Evolutionary conservation across 768 basidiomycete genomes (phyloP).

Genomic region (Baorangia bicolor): DNA sequence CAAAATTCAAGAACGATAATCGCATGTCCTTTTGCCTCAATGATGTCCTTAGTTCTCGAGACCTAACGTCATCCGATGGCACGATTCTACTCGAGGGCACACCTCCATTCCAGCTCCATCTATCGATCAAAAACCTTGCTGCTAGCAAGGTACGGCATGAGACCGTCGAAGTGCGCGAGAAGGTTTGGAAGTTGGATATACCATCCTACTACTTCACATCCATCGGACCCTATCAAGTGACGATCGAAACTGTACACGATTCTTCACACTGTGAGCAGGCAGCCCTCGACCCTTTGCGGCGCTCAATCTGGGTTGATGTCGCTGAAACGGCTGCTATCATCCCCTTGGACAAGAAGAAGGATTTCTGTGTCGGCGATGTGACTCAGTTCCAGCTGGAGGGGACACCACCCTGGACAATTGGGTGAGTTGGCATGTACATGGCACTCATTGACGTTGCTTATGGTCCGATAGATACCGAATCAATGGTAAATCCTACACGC

Average conservation of each 20-base stretch:
- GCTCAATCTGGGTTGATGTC: constrained; percentile 85
- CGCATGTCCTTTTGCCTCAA: constrained; percentile 74
- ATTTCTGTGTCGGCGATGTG: constrained; percentile 89
- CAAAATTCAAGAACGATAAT: constrained; percentile 66
- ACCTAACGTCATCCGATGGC: constrained; percentile 48
- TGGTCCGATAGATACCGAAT: constrained; percentile 63
- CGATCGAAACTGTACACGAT: constrained; percentile 77
- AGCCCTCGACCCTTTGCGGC: constrained; percentile 55
- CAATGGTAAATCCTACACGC: constrained; percentile 69
- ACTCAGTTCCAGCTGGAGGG: constrained; percentile 94
- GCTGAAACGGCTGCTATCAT: constrained; percentile 93
- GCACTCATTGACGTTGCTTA: constrained; percentile 2
- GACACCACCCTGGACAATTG: constrained; percentile 88
- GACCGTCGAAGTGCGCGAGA: constrained; percentile 48
- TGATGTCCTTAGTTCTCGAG: constrained; percentile 59
- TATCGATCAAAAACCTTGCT: constrained; percentile 76
- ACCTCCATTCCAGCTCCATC: constrained; percentile 78
- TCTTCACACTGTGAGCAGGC: constrained; percentile 80
- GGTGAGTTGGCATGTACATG: constrained; percentile 43
- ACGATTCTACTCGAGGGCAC: constrained; percentile 73
- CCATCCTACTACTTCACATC: constrained; percentile 73
- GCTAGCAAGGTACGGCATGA: constrained; percentile 61
- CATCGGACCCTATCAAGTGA: constrained; percentile 78
- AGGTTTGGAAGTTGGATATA: constrained; percentile 69
- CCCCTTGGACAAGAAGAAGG: constrained; percentile 71